These are phyloP conservation scores for Capsicum baccatum DNA, from an alignment of 257 asterid species.

Conservation along the genomic window DNA sequence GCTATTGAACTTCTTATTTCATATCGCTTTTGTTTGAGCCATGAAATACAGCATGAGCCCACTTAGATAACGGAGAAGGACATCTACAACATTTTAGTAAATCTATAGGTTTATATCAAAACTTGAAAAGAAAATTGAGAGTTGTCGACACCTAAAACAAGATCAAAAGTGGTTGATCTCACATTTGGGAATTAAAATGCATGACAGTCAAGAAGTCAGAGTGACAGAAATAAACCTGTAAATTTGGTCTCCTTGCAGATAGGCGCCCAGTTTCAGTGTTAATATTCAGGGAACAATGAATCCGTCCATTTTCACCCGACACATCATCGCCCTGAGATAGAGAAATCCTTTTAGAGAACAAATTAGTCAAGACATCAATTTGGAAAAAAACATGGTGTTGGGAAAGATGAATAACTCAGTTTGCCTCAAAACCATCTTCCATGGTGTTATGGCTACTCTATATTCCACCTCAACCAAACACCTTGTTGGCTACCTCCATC, in stretches of 20 bases:
- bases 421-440: slow-evolving; percentile 28
- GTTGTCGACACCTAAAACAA: not conserved
- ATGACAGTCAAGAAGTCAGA: not conserved
- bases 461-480: slow-evolving; percentile 20
- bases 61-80: not conserved
- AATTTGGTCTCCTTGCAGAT: slow-evolving; percentile 98
- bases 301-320: slow-evolving; percentile 82
- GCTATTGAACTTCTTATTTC: not conserved
- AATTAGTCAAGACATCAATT: not conserved
- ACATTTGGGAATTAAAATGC: not conserved
- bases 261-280: slow-evolving; percentile 98
- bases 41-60: slow-evolving; percentile 12
- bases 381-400: not conserved
- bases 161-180: not conserved
- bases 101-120: not conserved
- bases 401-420: slow-evolving; percentile 8
- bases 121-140: not conserved
- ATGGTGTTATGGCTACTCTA: slow-evolving; percentile 18
- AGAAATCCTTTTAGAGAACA: slow-evolving; percentile 23
- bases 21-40: slow-evolving; percentile 21
- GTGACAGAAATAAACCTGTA: slow-evolving; percentile 65
- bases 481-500: slow-evolving; percentile 20
- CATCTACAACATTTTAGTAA: slow-evolving; percentile 9
- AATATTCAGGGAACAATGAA: slow-evolving; percentile 95
- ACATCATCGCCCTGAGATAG: slow-evolving; percentile 70